phyloP scores from a whole-genome alignment of 2,329 filamentous ascomycete genomes.

The Fusarium buxicola region DNA sequence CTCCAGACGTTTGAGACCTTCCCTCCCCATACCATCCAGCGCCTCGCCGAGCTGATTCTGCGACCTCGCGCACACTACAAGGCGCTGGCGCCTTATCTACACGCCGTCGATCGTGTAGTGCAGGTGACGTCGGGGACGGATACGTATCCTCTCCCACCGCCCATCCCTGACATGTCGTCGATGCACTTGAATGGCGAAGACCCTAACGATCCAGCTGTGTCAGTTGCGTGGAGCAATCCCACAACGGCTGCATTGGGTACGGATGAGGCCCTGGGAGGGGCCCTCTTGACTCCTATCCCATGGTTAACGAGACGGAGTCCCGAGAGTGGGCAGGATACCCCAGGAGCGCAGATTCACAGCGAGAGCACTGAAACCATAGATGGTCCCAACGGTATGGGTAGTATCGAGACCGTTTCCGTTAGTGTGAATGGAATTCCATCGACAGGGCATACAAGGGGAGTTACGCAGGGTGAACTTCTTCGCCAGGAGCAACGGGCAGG shows the following conservation, averaged over 20 bases:
- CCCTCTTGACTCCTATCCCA: slow-evolving; percentile 91
- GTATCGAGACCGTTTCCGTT: slow-evolving; percentile 84
- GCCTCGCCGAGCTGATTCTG: slow-evolving; percentile 87
- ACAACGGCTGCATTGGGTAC: slow-evolving; percentile 71
- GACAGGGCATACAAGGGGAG: slow-evolving; percentile 62
- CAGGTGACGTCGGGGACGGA: slow-evolving; percentile 87
- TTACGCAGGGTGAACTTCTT: slow-evolving; percentile 86
- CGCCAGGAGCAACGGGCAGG: slow-evolving; percentile 88
- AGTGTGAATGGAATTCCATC: slow-evolving; percentile 76
- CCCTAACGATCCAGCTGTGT: slow-evolving; percentile 51
- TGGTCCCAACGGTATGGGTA: slow-evolving; percentile 81
- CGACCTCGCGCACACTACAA: slow-evolving; percentile 82
- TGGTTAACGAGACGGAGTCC: slow-evolving; percentile 72
- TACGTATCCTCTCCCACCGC: slow-evolving; percentile 83
- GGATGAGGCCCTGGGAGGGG: slow-evolving; percentile 90
- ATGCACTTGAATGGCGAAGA: slow-evolving; percentile 73
- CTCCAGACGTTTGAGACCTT: slow-evolving; percentile 76
- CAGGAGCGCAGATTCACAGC: slow-evolving; percentile 65
- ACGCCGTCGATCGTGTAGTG: slow-evolving; percentile 90
- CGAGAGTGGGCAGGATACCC: slow-evolving; percentile 45
- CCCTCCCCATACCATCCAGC: slow-evolving; percentile 93
- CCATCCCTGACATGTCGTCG: slow-evolving; percentile 68
- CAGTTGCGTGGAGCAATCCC: slow-evolving; percentile 61
- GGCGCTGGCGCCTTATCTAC: slow-evolving; percentile 84
- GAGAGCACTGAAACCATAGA: slow-evolving; percentile 85